Conservation (phyloP, 192 early-diverging fungal species). For the Backusella parvicylindrica region DNA sequence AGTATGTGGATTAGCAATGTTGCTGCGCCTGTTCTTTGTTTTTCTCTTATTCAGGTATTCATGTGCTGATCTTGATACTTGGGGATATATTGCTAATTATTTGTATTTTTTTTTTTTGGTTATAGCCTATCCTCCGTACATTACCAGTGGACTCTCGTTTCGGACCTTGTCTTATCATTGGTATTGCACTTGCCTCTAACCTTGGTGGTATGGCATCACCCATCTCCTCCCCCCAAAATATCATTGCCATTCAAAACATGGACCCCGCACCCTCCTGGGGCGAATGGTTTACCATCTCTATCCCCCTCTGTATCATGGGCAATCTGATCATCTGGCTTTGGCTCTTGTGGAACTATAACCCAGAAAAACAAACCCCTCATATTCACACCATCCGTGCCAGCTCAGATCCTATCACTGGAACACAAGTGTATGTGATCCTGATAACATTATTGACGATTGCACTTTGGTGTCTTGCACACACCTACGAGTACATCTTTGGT, state of each 20-base stretch:
- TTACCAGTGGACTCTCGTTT: slow-evolving; percentile 78
- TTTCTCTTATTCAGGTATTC: slow-evolving; percentile 79
- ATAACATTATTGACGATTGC: slow-evolving; percentile 78
- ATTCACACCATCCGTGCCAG: slow-evolving; percentile 59
- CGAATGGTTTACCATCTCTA: slow-evolving; percentile 85
- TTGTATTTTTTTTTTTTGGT: not conserved
- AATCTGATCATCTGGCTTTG: slow-evolving; percentile 82
- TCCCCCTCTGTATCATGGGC: slow-evolving; percentile 80
- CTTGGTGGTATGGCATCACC: slow-evolving; percentile 97
- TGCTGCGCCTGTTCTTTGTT: slow-evolving; percentile 95
- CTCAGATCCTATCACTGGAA: slow-evolving; percentile 47
- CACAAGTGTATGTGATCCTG: slow-evolving; percentile 74
- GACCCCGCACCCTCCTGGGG: slow-evolving; percentile 82
- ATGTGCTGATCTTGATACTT: not conserved
- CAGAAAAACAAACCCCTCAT: slow-evolving; percentile 57
- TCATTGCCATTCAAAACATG: slow-evolving; percentile 94
- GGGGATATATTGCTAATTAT: not conserved
- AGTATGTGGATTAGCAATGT: slow-evolving; percentile 99
- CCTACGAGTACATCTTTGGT: slow-evolving; percentile 72
- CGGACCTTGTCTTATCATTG: slow-evolving; percentile 84
- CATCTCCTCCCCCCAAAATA: slow-evolving; percentile 97
- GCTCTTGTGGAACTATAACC: slow-evolving; percentile 78
- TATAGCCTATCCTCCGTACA: slow-evolving; percentile 90
- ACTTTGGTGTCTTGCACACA: slow-evolving; percentile 87
- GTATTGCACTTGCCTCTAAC: slow-evolving; percentile 96